Evolutionary conservation across 306 rosid species (phyloP).

Genomic region (Spatholobus suberectus): DNA sequence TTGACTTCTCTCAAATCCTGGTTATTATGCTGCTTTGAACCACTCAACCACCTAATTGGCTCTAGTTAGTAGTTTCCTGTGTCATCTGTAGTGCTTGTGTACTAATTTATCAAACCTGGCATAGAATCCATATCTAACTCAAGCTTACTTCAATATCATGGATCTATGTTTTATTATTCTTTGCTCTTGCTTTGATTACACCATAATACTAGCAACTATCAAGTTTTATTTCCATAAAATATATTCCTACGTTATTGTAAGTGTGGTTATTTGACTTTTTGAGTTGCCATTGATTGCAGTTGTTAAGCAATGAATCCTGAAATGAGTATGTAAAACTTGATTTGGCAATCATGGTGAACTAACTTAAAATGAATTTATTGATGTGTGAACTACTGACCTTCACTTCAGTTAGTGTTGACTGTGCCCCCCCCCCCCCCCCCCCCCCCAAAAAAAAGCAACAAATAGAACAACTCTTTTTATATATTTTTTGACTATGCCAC

Average conservation of each 20-base stretch:
- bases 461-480: neutral
- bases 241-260: neutral
- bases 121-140: neutral
- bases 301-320: conserved; percentile 2
- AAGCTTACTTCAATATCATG: neutral
- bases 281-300: conserved; percentile 31
- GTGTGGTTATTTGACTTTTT: neutral
- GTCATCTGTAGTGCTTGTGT: neutral
- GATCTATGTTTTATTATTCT: neutral
- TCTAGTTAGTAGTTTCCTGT: conserved; percentile 10
- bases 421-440: no score
- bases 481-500: neutral
- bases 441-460: no score
- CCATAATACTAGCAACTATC: neutral
- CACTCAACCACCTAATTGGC: neutral
- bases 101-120: conserved; percentile 10
- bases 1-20: neutral
- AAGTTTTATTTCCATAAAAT: neutral
- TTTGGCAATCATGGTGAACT: neutral
- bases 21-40: neutral
- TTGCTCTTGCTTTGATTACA: conserved; percentile 15
- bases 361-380: neutral
- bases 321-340: neutral
- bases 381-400: conserved; percentile 12
- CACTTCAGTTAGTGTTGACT: neutral